These are phyloP conservation scores for Termitomyces sp. DNA, from an alignment of 768 basidiomycete species.

Conservation along the genomic window DNA sequence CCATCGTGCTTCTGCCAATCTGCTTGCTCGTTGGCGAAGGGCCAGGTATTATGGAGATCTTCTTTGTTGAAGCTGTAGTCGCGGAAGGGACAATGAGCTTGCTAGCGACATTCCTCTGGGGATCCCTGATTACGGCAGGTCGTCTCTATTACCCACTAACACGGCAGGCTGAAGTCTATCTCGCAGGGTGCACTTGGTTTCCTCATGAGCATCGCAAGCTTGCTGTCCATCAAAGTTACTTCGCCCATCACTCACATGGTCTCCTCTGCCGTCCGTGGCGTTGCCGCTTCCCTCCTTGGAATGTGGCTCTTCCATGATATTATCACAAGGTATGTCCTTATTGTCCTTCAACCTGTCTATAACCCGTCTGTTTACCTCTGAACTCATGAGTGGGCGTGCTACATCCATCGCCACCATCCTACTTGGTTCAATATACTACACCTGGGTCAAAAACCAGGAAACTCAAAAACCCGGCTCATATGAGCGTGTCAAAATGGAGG, in stretches of 20 bases:
- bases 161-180: slow-evolving; percentile 1
- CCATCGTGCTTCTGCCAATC: slow-evolving; percentile 68
- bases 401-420: slow-evolving; percentile 82
- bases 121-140: slow-evolving; percentile 75
- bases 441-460: slow-evolving; percentile 83
- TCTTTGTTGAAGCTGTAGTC: slow-evolving; percentile 43
- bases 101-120: slow-evolving; percentile 69
- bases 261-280: slow-evolving; percentile 92
- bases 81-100: slow-evolving; percentile 41
- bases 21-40: slow-evolving; percentile 76
- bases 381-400: slow-evolving; percentile 62
- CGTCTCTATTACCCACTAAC: background rate
- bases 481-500: slow-evolving; percentile 62
- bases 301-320: slow-evolving; percentile 80
- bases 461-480: slow-evolving; percentile 46
- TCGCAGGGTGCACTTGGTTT: slow-evolving; percentile 82
- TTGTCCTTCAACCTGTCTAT: background rate
- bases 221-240: slow-evolving; percentile 95
- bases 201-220: slow-evolving; percentile 90
- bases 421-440: slow-evolving; percentile 79
- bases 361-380: slow-evolving; percentile 1
- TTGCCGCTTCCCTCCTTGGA: slow-evolving; percentile 83
- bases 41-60: slow-evolving; percentile 55
- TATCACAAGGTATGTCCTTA: slow-evolving; percentile 63
- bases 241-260: slow-evolving; percentile 98